Conservation (phyloP, 2,329 filamentous ascomycete genomes). For the Alternaria arborescens region DNA sequence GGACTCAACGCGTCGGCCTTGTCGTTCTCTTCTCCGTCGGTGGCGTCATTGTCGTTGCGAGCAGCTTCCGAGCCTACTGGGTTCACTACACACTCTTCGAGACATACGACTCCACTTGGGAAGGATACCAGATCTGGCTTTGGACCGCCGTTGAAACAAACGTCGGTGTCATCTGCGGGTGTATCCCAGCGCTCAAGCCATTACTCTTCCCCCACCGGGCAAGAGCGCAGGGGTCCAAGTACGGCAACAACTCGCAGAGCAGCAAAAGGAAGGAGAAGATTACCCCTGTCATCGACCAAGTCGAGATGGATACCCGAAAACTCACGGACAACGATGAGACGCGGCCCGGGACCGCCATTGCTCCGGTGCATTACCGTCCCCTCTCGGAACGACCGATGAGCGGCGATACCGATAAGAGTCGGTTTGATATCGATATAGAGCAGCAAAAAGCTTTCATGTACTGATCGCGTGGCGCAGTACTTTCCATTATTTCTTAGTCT, state of each 20-base stretch:
- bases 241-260: conserved; percentile 42
- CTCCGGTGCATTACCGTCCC: conserved; percentile 27
- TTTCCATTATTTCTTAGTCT: conserved; percentile 18
- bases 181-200: conserved; percentile 56
- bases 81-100: conserved; percentile 56
- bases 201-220: conserved; percentile 49
- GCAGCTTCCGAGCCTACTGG: conserved; percentile 58
- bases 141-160: conserved; percentile 57
- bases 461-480: conserved; percentile 33
- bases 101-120: conserved; percentile 59
- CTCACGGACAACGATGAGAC: conserved; percentile 39
- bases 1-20: conserved; percentile 55
- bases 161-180: conserved; percentile 56
- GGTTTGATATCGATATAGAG: conserved; percentile 46
- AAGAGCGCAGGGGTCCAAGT: conserved; percentile 39
- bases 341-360: conserved; percentile 30
- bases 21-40: conserved; percentile 56
- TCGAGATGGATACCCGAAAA: conserved; percentile 47
- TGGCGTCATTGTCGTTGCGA: conserved; percentile 57
- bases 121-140: conserved; percentile 53
- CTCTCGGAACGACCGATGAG: conserved; percentile 44
- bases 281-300: conserved; percentile 42
- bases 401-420: conserved; percentile 46
- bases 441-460: conserved; percentile 50
- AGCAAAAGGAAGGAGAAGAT: conserved; percentile 45